Base-by-base conservation (phyloP, 768 basidiomycete species). In the Pseudohyphozyma bogoriensis region DNA sequence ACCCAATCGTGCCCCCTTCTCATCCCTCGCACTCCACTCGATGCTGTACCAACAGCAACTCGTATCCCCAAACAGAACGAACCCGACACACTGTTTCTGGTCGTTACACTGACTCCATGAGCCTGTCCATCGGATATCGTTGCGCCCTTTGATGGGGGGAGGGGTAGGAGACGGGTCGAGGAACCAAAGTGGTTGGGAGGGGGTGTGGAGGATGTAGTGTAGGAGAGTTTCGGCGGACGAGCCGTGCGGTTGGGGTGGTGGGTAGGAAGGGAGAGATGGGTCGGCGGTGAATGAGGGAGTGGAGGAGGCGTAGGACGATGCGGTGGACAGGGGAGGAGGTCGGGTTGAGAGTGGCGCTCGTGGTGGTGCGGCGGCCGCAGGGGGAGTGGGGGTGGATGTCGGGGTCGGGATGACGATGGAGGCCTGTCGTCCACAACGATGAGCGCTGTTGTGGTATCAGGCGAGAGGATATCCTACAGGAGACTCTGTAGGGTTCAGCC, bases 181-280 rank as follows among this genome's bases (percentile, higher is more conserved):
- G 55, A 60, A 66, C 55, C 58, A 59, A 9, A 56, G n/a, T 22
- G 52, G 22, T 0, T 60, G 6, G 60, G 54, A 56, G 35, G 60
- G 52, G 6, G 28, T 7, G 28, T 26, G 11, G 36, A 51, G 47
- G 36, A 66, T 36, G 36, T 32, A 63, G 58, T 60, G 58, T 0
- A 54, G 53, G 47, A 66, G 40, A 6, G 58, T 42, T 55, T 62
- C 58, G 20, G 65, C 61, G n/a, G 61, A 42, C n/a, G 58, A 66
- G 13, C 58, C 57, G 42, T 60, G 59, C 8, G 58, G 31, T 7
- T 44, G 22, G 8, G 39, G 33, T 0, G 58, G 60, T 6, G 64
- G 64, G 60, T 66, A 62, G 16, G 60, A 56, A 13, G 55, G 52
- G 33, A 31, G 37, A 24, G 56, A 3, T 10, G 39, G 44, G 37